These are phyloP conservation scores for Flaveria ramosissima DNA, from an alignment of 129 eudicot genomes.

Conservation along the genomic window DNA sequence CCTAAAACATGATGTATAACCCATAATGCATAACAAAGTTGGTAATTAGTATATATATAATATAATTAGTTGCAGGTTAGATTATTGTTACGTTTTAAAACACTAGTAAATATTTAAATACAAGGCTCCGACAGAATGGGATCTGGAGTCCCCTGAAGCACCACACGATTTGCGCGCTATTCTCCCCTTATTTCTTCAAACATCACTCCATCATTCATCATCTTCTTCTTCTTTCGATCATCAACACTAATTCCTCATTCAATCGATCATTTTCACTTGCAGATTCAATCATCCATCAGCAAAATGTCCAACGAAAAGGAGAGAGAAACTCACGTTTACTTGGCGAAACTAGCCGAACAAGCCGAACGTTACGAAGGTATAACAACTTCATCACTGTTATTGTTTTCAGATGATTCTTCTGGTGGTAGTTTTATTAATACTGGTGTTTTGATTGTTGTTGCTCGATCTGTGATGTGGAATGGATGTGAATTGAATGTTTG, in stretches of 20 bases:
- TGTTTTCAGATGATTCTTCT: conserved; percentile 17
- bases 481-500: neutral
- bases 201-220: conserved; percentile 23
- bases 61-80: too few species aligned
- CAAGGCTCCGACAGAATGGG: conserved; percentile 37
- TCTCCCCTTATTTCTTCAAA: conserved; percentile 31
- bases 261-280: conserved; percentile 19
- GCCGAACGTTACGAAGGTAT: conserved; percentile 94
- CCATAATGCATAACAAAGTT: too few species aligned
- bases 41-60: too few species aligned
- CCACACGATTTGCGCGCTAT: conserved; percentile 42
- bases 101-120: too few species aligned
- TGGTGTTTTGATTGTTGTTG: conserved; percentile 6
- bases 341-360: conserved; percentile 96
- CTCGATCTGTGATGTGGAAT: neutral
- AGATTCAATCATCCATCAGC: conserved; percentile 11
- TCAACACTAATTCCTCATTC: conserved; percentile 9
- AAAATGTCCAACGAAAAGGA: conserved; percentile 82
- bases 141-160: conserved; percentile 21
- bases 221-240: conserved; percentile 15
- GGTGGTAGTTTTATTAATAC: neutral
- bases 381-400: neutral
- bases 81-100: too few species aligned
- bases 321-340: conserved; percentile 86
- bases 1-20: too few species aligned